Conservation (phyloP, 1,139 yeast species). For the Protomyces inundatus region DNA sequence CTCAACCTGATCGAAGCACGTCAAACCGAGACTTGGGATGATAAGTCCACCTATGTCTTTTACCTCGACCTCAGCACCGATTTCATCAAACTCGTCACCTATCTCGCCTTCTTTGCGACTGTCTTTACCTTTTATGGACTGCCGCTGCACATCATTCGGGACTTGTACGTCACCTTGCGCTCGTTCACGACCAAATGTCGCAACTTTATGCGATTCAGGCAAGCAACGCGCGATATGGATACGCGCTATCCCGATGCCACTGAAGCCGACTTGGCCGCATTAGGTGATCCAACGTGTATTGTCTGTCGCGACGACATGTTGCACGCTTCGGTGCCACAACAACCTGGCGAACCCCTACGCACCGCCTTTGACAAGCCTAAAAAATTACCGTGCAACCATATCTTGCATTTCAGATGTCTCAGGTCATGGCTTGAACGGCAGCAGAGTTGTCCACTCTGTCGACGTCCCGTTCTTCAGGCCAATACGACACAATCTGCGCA, state of each 20-base stretch:
- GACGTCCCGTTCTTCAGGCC: constrained; percentile 55
- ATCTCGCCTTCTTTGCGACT: constrained; percentile 50
- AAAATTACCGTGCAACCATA: constrained; percentile 75
- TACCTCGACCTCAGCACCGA: constrained; percentile 34
- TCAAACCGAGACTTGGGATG: constrained; percentile 46
- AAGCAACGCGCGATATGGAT: constrained; percentile 63
- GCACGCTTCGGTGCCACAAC: constrained; percentile 14
- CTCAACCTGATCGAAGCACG: constrained; percentile 56
- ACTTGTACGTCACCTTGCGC: constrained; percentile 53
- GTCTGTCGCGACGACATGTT: constrained; percentile 82
- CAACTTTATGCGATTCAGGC: constrained; percentile 53
- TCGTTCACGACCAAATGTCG: constrained; percentile 49
- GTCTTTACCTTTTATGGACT: constrained; percentile 48
- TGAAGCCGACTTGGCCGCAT: constrained; percentile 58
- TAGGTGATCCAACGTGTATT: constrained; percentile 61
- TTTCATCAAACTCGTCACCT: constrained; percentile 42
- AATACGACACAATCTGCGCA: constrained; percentile 4
- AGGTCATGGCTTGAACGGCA: constrained; percentile 92
- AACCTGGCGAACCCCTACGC: constrained; percentile 34
- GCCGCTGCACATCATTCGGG: constrained; percentile 65
- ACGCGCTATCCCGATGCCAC: constrained; percentile 51
- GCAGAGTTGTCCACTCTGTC: constrained; percentile 67
- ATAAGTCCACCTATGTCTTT: constrained; percentile 27
- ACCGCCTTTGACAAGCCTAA: constrained; percentile 57
- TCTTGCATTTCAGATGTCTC: constrained; percentile 82